Base-by-base conservation (phyloP, 768 basidiomycete genomes). In the Hebeloma cylindrosporum region DNA sequence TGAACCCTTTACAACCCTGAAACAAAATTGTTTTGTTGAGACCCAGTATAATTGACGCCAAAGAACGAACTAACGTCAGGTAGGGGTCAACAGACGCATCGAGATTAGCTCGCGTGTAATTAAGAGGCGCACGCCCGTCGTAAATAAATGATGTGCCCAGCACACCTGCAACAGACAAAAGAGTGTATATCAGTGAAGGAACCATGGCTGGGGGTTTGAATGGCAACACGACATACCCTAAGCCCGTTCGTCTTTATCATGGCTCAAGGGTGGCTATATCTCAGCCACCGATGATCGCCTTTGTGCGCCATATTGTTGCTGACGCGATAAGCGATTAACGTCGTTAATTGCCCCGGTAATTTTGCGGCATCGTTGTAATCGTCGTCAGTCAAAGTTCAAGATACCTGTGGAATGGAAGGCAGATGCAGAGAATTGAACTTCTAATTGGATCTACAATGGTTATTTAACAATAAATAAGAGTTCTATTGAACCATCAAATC, bases 1-100 rank as follows among this genome's bases (percentile, higher is more conserved):
- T 7, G 66, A 63, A 4, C 80, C 80, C 54, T 79, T 81, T 20
- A 83, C 81, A 3, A 66, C 77, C 4, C 80, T 83, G 40, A 31
- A 16, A 25, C 5, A 22, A 20, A n/a, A n/a, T n/a, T n/a, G n/a
- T n/a, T n/a, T n/a, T 34, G 13, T 20, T n/a, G 17, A 26, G 1
- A 13, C 8, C 36, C 26, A 29, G n/a, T 18, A 21, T 1, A 29
- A 13, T 4, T 6, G n/a, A 17, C 8, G n/a, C 7, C 21, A 32
- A 23, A 42, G 5, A 45, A 26, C 26, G 23, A 2, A 64, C 77
- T 52, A 47, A 83, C 80, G 77, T 79, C 29, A 80, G 51, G 54
- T 73, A 83, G 8, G 78, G 79, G 7, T 74, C 77, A 6, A 59
- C 63, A 2, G 74, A 77, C 2, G 56, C 59, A 48, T 82, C 69